Evolutionary conservation across 306 rosid genomes (phyloP).

Genomic region (Dryas alaskensis): DNA sequence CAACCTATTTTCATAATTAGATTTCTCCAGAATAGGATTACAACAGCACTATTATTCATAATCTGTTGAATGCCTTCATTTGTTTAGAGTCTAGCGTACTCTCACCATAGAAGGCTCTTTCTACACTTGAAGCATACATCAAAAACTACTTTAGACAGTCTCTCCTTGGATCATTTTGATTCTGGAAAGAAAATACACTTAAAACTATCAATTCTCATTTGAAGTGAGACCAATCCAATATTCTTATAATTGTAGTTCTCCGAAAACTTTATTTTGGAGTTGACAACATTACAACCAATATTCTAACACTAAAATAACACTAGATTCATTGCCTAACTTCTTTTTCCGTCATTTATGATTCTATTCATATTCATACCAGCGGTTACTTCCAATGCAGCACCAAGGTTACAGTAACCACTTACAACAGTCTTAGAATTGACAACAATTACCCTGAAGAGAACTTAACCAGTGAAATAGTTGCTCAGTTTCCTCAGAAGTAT

Average conservation of each 20-base stretch:
- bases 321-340: background rate
- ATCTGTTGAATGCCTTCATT: background rate
- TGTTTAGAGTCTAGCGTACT: background rate
- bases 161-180: background rate
- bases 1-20: background rate
- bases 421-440: background rate
- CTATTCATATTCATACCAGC: background rate
- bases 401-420: background rate
- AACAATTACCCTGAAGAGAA: background rate
- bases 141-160: background rate
- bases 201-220: background rate
- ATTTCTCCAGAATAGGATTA: background rate
- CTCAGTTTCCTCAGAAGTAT: background rate
- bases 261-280: background rate
- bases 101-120: background rate
- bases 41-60: background rate
- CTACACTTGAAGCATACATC: background rate
- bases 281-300: background rate
- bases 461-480: background rate
- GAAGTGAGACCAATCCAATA: background rate
- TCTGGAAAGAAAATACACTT: background rate
- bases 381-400: background rate
- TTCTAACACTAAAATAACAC: background rate
- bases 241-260: background rate
- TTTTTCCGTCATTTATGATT: too few relatives aligned